phyloP scores from a whole-genome alignment of 306 rosid species.

The Casuarina equisetifolia region DNA sequence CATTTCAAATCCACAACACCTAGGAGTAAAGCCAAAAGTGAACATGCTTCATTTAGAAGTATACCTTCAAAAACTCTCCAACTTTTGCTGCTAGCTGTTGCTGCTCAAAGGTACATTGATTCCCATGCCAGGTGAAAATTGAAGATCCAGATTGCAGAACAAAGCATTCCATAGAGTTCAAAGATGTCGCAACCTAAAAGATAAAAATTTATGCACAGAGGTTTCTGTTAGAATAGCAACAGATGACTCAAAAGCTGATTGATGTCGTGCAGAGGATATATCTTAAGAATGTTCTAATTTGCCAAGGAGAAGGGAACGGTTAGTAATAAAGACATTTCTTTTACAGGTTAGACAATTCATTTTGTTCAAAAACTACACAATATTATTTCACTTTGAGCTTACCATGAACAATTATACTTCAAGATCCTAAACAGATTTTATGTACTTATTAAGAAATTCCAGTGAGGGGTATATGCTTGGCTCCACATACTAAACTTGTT shows the following conservation, averaged over 20 bases:
- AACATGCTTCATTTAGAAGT: not conserved
- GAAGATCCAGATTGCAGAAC: constrained; percentile 92
- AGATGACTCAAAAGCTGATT: constrained; percentile 14
- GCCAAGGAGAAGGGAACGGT: not conserved
- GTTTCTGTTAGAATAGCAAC: constrained; percentile 6
- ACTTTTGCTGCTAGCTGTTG: constrained; percentile 90
- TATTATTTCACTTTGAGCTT: not conserved
- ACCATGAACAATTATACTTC: not conserved
- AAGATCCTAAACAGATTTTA: not conserved
- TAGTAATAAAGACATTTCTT: not conserved
- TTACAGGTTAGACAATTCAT: not conserved
- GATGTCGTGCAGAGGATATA: not conserved
- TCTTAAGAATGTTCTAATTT: not conserved
- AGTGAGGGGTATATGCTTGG: not conserved
- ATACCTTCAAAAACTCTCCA: constrained; percentile 89
- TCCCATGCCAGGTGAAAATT: constrained; percentile 91
- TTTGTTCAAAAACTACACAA: no score
- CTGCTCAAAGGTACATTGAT: constrained; percentile 83
- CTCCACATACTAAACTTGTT: no score
- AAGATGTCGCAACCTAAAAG: constrained; percentile 76
- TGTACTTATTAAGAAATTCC: not conserved
- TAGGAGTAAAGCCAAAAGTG: constrained; percentile 3
- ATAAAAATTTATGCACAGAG: constrained; percentile 11
- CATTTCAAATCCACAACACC: constrained; percentile 12
- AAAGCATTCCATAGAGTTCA: constrained; percentile 84